Conservation (phyloP, 768 basidiomycete genomes). For the Suillus clintonianus region DNA sequence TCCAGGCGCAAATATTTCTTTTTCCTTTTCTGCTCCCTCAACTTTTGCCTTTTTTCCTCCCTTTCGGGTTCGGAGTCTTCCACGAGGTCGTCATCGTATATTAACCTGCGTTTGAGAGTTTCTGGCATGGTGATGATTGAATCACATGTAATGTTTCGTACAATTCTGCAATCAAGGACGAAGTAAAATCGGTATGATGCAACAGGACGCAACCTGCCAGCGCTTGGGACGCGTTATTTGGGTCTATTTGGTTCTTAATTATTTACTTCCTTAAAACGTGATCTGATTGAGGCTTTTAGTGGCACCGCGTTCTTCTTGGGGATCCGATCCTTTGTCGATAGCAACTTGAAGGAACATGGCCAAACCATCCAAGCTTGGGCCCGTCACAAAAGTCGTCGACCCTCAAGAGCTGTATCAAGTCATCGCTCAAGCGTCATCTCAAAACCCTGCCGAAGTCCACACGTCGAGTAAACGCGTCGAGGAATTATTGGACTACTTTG, state of each 20-base stretch:
- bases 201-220: neutral
- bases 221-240: conserved; percentile 49
- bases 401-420: conserved; percentile 68
- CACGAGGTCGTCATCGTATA: conserved; percentile 42
- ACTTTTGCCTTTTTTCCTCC: conserved; percentile 35
- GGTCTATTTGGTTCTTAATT: conserved; percentile 22
- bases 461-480: conserved; percentile 64
- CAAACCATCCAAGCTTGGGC: conserved; percentile 8
- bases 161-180: neutral
- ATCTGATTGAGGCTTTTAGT: neutral
- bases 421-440: conserved; percentile 69
- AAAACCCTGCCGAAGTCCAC: conserved; percentile 55
- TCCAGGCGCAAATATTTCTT: neutral
- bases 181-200: neutral
- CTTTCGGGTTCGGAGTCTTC: conserved; percentile 78
- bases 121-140: neutral
- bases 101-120: neutral
- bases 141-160: neutral
- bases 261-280: conserved; percentile 10
- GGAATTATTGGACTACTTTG: conserved; percentile 64
- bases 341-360: conserved; percentile 19
- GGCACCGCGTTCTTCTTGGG: neutral
- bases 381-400: conserved; percentile 42
- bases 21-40: conserved; percentile 23
- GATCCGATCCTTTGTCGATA: conserved; percentile 9